Evolutionary conservation across 805 yeast genomes (phyloP).

Genomic region (Saturnispora serradocipensis): DNA sequence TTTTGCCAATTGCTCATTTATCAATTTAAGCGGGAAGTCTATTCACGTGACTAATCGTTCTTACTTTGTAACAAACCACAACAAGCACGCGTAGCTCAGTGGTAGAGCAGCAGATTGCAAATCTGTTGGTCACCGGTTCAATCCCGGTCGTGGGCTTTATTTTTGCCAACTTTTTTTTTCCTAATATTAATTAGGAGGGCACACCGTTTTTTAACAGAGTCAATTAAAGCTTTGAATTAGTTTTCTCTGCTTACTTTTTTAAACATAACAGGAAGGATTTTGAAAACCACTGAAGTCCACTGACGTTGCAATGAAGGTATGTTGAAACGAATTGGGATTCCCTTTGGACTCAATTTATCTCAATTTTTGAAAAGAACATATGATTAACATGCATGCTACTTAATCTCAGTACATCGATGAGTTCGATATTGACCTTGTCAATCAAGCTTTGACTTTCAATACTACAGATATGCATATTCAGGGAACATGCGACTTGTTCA

Average conservation of each 20-base stretch:
- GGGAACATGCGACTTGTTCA: slow-evolving; percentile 89
- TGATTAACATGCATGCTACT: background rate
- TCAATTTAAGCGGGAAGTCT: too few species aligned
- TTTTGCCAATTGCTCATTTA: too few species aligned
- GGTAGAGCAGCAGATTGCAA: slow-evolving; percentile 99
- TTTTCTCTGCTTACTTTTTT: background rate
- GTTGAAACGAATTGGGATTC: background rate
- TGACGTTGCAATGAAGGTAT: background rate
- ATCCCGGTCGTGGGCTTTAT: slow-evolving; percentile 74
- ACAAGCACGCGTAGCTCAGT: slow-evolving; percentile 62
- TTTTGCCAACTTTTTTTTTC: background rate
- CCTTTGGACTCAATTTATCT: background rate
- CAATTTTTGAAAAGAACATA: background rate
- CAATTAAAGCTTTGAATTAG: background rate
- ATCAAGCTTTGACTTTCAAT: slow-evolving; percentile 74
- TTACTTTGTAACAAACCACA: background rate
- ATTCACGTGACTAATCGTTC: too few species aligned
- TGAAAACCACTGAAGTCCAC: background rate
- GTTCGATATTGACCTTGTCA: slow-evolving; percentile 83
- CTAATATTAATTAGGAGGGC: background rate
- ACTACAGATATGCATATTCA: slow-evolving; percentile 65
- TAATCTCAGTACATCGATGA: slow-evolving; percentile 74
- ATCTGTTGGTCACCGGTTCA: slow-evolving; percentile 98
- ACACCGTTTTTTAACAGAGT: background rate
- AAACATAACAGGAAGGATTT: background rate